Evolutionary conservation across 805 yeast genomes (phyloP).

Genomic region (Ogataea ganodermae): DNA sequence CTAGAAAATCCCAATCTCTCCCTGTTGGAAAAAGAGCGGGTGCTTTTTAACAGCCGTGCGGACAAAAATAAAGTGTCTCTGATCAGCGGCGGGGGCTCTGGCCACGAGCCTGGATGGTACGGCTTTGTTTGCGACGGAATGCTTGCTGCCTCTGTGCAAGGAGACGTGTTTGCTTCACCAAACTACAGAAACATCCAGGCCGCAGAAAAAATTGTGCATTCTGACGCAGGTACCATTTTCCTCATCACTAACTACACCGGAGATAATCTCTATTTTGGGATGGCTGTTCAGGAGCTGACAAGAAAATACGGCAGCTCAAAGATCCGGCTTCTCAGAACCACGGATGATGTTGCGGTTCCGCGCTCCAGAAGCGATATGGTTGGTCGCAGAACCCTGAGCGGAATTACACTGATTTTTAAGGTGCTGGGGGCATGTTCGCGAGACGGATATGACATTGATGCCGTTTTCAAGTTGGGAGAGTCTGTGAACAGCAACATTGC

Average conservation of each 20-base stretch:
- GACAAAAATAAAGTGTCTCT: conserved; percentile 33
- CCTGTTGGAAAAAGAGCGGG: conserved; percentile 41
- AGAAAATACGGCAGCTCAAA: conserved; percentile 35
- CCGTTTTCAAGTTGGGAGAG: conserved; percentile 34
- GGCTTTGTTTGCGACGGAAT: conserved; percentile 43
- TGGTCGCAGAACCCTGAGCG: conserved; percentile 41
- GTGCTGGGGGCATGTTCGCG: conserved; percentile 37
- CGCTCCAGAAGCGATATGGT: conserved; percentile 35
- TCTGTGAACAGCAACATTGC: conserved; percentile 32
- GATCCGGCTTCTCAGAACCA: conserved; percentile 32
- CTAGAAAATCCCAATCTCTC: conserved; percentile 41
- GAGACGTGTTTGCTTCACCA: conserved; percentile 45
- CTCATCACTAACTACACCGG: conserved; percentile 43
- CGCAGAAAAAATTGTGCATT: conserved; percentile 38
- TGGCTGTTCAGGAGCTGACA: conserved; percentile 41
- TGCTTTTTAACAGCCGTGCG: conserved; percentile 37
- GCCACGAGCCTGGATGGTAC: conserved; percentile 45
- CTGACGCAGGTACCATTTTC: conserved; percentile 39
- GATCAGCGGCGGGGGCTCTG: conserved; percentile 46
- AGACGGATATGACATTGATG: conserved; percentile 29
- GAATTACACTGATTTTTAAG: conserved; percentile 35
- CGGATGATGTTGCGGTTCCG: conserved; percentile 41
- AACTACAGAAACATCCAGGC: conserved; percentile 41
- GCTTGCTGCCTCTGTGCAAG: conserved; percentile 43
- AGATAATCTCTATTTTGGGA: conserved; percentile 41